A percentile compares a stretch with the other conserved stretches of the same genome.
These are phyloP conservation scores for Pseudopithomyces maydicus DNA, from an alignment of 2,329 filamentous ascomycete genomes.

Conservation along the genomic window DNA sequence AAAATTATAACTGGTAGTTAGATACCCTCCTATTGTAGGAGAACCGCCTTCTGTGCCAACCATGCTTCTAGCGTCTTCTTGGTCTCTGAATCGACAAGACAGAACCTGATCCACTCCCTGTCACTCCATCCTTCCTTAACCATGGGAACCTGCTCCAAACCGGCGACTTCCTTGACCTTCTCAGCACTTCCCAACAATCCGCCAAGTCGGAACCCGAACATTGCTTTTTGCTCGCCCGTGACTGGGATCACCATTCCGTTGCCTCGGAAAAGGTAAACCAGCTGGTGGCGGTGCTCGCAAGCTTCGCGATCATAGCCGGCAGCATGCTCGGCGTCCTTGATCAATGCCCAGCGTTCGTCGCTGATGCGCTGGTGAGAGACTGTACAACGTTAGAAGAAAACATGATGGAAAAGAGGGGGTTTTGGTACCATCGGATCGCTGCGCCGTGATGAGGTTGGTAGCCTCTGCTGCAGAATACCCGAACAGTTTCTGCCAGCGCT, in stretches of 20 bases:
- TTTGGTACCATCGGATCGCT: constrained; percentile 32
- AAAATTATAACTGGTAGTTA: too few species aligned
- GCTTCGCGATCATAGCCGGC: constrained; percentile 46
- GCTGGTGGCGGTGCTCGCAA: constrained; percentile 45
- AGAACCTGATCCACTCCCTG: constrained; percentile 29
- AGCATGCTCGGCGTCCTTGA: constrained; percentile 35
- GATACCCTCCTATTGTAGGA: too few species aligned
- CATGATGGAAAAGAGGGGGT: neutral
- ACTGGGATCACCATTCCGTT: constrained; percentile 25
- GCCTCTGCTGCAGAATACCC: constrained; percentile 34
- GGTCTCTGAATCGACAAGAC: constrained; percentile 29
- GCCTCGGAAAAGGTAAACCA: constrained; percentile 31
- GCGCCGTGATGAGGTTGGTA: constrained; percentile 34
- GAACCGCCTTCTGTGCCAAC: constrained; percentile 21
- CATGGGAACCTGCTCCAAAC: constrained; percentile 32
- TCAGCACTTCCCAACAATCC: constrained; percentile 29
- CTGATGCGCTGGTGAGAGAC: constrained; percentile 39
- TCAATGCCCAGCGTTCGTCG: constrained; percentile 42
- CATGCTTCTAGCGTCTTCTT: constrained; percentile 29
- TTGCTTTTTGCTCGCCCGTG: constrained; percentile 18
- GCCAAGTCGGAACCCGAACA: constrained; percentile 35
- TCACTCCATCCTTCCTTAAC: constrained; percentile 27
- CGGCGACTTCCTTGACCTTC: constrained; percentile 33
- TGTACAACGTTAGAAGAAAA: too few species aligned
- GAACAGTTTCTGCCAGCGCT: constrained; percentile 45